phyloP scores from a whole-genome alignment of 2,329 filamentous ascomycete species.

The Dactylellina leptospora region DNA sequence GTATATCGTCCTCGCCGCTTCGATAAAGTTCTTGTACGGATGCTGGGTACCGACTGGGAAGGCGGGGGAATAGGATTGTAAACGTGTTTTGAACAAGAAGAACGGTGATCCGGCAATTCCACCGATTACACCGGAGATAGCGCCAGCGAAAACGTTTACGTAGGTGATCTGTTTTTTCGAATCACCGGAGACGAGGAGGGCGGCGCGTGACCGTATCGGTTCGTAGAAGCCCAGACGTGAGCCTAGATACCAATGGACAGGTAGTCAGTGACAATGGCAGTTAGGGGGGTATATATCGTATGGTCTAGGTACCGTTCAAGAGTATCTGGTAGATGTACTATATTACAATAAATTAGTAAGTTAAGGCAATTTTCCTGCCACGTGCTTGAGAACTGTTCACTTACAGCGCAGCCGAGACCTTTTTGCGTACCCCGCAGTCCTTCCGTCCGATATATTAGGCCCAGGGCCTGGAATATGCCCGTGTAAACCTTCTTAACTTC shows the following conservation, averaged over 20 bases:
- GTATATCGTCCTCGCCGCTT: conserved; percentile 85
- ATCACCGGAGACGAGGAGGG: conserved; percentile 75
- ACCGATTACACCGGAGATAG: conserved; percentile 85
- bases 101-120: conserved; percentile 94
- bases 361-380: no score
- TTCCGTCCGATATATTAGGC: conserved; percentile 89
- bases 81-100: conserved; percentile 94
- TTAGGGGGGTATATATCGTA: background rate
- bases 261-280: no score
- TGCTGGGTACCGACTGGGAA: conserved; percentile 97
- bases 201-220: conserved; percentile 79
- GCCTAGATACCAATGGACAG: no score
- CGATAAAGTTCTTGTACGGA: conserved; percentile 82
- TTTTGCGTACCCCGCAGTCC: conserved; percentile 85
- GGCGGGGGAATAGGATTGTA: conserved; percentile 93
- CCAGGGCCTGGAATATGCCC: conserved; percentile 88
- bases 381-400: conserved; percentile 50
- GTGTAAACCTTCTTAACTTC: conserved; percentile 87
- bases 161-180: conserved; percentile 80
- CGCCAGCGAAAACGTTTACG: conserved; percentile 93
- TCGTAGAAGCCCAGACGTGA: conserved; percentile 98
- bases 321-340: conserved; percentile 94
- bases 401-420: conserved; percentile 82
- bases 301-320: conserved; percentile 71
- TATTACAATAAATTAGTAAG: conserved; percentile 3